Base-by-base conservation (phyloP, 1,284 basidiomycete species). In the Pascua guehoae region DNA sequence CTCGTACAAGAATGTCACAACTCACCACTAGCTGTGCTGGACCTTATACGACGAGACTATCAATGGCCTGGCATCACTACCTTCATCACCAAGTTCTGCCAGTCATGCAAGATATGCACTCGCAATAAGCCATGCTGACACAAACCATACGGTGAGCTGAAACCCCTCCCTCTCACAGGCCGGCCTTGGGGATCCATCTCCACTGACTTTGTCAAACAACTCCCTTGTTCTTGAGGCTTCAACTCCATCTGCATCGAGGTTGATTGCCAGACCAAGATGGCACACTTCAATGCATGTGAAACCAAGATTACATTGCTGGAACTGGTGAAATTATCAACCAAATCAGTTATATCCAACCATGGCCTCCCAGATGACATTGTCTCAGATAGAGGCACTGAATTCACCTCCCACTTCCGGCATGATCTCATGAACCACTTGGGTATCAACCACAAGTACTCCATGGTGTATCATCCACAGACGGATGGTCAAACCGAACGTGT, bases 401-500 rank as follows among this genome's bases (percentile, higher is more conserved):
- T 49, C 18, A 40, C 40, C 0, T 43, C 54, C 2, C 38, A 59
- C 12, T 66, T 68, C 55, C 65, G 62, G 58, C 24, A 16, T 51
- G 32, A 5, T 18, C 2, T 64, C 5, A 12, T 41, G 2, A n/a
- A 43, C 49, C 41, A 49, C 9, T 44, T 68, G 7, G 53, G 51
- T 4, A 57, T 62, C 39, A 47, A 62, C 12, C 36, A 32, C 8
- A 40, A 12, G 36, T 72, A 45, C 44, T 66, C 69, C 36, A 71
- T 78, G 0, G 71, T 72, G 0, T 78, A 74, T 46, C 78, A 81
- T 56, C 80, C 79, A 0, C 69, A 81, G 57, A 73, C 78, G 0
- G 77, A 83, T 54, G 79, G 81, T 0, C 78, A 81, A 50, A 79
- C 79, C 0, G 78, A 83, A 64, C 51, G 67, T 0, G 59, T 75